phyloP scores from a whole-genome alignment of 192 early-diverging fungal species.

The Chytriomyces sp. region DNA sequence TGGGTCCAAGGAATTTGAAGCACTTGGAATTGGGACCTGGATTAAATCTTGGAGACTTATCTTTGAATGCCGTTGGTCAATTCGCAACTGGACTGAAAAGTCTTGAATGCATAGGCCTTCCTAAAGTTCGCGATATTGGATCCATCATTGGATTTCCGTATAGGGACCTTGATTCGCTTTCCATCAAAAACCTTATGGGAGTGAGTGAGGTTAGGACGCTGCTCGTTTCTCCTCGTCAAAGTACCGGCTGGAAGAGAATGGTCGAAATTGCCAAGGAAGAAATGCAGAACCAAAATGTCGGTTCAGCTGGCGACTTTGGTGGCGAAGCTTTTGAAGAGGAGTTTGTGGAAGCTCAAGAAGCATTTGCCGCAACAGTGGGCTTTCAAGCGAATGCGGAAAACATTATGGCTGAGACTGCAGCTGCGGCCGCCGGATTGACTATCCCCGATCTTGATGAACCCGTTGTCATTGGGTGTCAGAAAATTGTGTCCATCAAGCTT shows the following conservation, averaged over 20 bases:
- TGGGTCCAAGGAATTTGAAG: background rate
- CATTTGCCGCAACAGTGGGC: background rate
- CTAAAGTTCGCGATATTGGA: conserved; percentile 4
- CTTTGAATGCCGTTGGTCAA: conserved; percentile 10
- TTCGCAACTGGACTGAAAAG: background rate
- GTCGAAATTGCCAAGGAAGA: conserved; percentile 14
- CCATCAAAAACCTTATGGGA: conserved; percentile 9
- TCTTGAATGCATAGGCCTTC: conserved; percentile 18
- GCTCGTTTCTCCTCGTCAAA: background rate
- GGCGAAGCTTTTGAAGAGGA: background rate
- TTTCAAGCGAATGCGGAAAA: background rate
- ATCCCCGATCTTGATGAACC: background rate
- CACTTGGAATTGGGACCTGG: conserved; percentile 23
- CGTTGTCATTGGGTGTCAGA: conserved; percentile 18
- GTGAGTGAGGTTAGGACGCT: conserved; percentile 10
- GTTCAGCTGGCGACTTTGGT: background rate
- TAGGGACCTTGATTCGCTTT: conserved; percentile 7
- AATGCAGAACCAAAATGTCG: background rate
- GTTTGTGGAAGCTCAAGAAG: background rate
- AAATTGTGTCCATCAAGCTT: background rate
- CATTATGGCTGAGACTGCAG: conserved; percentile 5
- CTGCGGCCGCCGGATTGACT: conserved; percentile 3
- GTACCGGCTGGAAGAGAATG: conserved; percentile 10
- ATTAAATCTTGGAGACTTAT: conserved; percentile 12
- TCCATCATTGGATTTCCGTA: conserved; percentile 12